These are phyloP conservation scores for Psilocybe azurescens DNA, from an alignment of 768 basidiomycete genomes.

Conservation along the genomic window DNA sequence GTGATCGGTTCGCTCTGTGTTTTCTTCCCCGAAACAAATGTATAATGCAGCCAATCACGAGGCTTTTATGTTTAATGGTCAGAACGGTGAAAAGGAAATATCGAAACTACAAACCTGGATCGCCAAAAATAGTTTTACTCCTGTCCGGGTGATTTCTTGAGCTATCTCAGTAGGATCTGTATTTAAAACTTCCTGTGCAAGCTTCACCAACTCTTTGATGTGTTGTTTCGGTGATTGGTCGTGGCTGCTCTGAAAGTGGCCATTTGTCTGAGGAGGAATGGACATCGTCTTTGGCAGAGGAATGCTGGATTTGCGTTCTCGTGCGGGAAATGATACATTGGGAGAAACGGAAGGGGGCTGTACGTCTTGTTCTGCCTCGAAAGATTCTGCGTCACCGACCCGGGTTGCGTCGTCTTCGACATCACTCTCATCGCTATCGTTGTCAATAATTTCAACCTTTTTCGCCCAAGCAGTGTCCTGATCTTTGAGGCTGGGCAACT, in stretches of 20 bases:
- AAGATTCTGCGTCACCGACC: constrained; percentile 27
- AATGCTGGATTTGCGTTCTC: constrained; percentile 75
- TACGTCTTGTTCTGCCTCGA: constrained; percentile 4
- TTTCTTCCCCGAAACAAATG: constrained; percentile 70
- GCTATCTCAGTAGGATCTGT: constrained; percentile 74
- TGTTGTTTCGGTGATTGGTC: constrained; percentile 60
- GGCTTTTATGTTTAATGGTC: constrained; percentile 59
- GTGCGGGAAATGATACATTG: constrained; percentile 28
- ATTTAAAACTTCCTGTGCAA: constrained; percentile 60
- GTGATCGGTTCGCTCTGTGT: constrained; percentile 73
- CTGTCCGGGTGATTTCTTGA: constrained; percentile 82
- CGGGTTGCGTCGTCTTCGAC: constrained; percentile 55
- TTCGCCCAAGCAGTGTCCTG: constrained; percentile 78
- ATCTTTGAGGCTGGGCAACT: constrained; percentile 66
- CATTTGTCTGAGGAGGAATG: constrained; percentile 34
- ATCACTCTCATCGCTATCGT: constrained; percentile 70
- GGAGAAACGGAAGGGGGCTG: constrained; percentile 11
- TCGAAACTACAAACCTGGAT: constrained; percentile 65
- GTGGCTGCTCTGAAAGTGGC: constrained; percentile 31
- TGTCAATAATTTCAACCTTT: constrained; percentile 59
- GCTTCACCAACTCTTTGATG: constrained; percentile 63
- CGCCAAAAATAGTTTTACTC: constrained; percentile 68
- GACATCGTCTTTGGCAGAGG: constrained; percentile 57
- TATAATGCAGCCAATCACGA: constrained; percentile 85
- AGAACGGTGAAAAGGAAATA: constrained; percentile 1